Evolutionary conservation across 2,329 filamentous ascomycete species (phyloP), one percentile per base, ranked within the genome.

Genomic region (Penicillium aurantiogriseum): DNA sequence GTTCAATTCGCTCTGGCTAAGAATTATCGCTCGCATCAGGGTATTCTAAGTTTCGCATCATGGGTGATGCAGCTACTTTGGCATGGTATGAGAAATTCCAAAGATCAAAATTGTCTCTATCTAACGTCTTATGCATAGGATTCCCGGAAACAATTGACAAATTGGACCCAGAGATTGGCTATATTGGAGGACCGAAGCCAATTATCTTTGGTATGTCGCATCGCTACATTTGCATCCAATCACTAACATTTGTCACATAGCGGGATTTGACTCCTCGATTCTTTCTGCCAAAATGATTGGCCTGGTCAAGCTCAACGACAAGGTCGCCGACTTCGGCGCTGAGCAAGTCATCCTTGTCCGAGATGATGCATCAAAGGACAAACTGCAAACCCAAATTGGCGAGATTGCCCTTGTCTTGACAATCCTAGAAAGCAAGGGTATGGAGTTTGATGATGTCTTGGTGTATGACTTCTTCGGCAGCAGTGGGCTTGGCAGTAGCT

Each of bases 391-490:
- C 0, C 53, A 60, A 9, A 67, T 74, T 21, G 69, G 69, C 2
- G 61, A 68, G 6, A 60, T 66, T 31, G 69, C 67, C 2, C 52
- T 72, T 13, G 63, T 73, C 21, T 59, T 74, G 5, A 74, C 71
- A 0, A 69, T 74, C 25, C 54, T 72, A 2, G 64, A 74, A 45
- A 70, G 68, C 29, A 74, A 74, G 44, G 71, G 71, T 3, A 74
- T 74, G 71, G 72, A 74, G 29, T 74, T 73, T 50, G 69, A 74
- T 31, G 71, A 74, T 51, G 72, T 74, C 1, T 61, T 74, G 29
- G 38, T 72, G 6, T 72, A 67, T 43, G 61, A 74, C 39, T 72
- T 73, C 31, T 72, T 70, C 45, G 57, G 61, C 7, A 54, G 54
- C 6, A 67, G 62, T 45, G 54, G 53, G 1, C 48, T 70, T 54